A percentile compares a stretch with the other conserved stretches of the same genome.
Evolutionary conservation across 345 rosid species (phyloP).

Genomic region (Litchi chinensis): DNA sequence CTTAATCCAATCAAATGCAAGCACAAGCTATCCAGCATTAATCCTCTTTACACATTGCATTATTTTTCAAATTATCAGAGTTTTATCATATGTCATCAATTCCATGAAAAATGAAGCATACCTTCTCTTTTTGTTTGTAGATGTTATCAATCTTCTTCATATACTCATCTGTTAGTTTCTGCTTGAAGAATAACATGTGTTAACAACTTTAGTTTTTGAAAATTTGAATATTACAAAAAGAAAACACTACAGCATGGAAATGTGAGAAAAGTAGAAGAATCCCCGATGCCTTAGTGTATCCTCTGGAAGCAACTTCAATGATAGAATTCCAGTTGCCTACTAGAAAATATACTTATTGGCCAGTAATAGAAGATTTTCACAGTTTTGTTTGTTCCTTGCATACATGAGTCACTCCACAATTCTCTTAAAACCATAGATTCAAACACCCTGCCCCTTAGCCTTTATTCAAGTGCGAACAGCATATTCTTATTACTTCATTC

Average conservation of each 20-base stretch:
- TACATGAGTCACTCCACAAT: neutral
- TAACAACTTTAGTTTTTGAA: neutral
- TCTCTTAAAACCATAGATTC: neutral
- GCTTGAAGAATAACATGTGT: constrained; percentile 30
- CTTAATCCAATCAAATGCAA: neutral
- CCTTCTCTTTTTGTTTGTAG: constrained; percentile 94
- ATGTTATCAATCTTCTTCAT: constrained; percentile 82
- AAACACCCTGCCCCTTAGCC: neutral
- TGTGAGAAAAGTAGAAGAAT: neutral
- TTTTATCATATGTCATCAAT: neutral
- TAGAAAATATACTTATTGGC: neutral
- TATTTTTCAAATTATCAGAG: neutral
- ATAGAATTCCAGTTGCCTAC: neutral
- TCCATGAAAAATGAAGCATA: constrained; percentile 26
- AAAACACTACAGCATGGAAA: neutral
- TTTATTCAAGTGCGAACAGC: neutral
- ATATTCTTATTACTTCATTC: neutral
- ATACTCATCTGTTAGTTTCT: constrained; percentile 89
- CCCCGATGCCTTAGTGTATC: neutral
- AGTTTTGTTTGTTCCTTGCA: neutral
- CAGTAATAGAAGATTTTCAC: neutral
- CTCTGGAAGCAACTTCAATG: neutral
- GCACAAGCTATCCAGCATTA: neutral
- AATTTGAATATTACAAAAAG: neutral
- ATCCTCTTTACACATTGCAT: neutral